Evolutionary conservation across 2,329 filamentous ascomycete genomes (phyloP).

Genomic region (Tolypocladium ovalisporum): DNA sequence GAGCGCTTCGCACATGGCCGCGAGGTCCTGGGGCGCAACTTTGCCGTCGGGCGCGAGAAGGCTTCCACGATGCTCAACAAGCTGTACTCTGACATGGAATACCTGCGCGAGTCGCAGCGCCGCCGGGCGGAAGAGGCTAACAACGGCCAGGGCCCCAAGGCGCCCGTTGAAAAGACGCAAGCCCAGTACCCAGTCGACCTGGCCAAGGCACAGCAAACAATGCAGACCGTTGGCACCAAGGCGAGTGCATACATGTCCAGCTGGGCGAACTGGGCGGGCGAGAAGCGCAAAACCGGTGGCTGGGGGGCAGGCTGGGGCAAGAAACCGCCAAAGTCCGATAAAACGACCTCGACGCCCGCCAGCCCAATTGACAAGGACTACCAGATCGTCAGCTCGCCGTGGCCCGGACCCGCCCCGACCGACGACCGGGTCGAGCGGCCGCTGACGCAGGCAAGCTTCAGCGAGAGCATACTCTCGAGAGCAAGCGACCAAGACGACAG

Average conservation of each 20-base stretch:
- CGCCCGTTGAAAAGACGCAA: constrained; percentile 2
- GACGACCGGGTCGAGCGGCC: constrained; percentile 18
- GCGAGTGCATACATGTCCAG: constrained; percentile 57
- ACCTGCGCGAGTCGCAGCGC: constrained; percentile 34
- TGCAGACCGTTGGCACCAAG: constrained; percentile 39
- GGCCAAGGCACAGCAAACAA: constrained; percentile 32
- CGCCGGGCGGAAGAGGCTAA: constrained; percentile 27
- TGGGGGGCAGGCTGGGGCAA: constrained; percentile 31
- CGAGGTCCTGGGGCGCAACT: constrained; percentile 77
- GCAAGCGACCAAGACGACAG: constrained; percentile 18
- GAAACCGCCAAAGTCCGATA: constrained; percentile 18
- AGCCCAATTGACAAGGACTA: constrained; percentile 27
- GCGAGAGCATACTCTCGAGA: constrained; percentile 32
- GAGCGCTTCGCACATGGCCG: constrained; percentile 75
- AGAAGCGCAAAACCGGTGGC: constrained; percentile 56
- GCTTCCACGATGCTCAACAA: constrained; percentile 79
- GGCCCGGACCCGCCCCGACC: constrained; percentile 15
- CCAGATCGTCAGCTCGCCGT: constrained; percentile 21
- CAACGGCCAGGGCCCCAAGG: constrained; percentile 8
- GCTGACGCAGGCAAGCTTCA: constrained; percentile 29
- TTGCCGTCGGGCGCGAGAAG: constrained; percentile 82
- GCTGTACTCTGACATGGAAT: constrained; percentile 83
- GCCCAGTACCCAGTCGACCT: constrained; percentile 14
- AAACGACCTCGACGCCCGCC: constrained; percentile 19
- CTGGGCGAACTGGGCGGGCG: constrained; percentile 61